phyloP scores from a whole-genome alignment of 192 early-diverging fungal species.

The Backusella sp. region DNA sequence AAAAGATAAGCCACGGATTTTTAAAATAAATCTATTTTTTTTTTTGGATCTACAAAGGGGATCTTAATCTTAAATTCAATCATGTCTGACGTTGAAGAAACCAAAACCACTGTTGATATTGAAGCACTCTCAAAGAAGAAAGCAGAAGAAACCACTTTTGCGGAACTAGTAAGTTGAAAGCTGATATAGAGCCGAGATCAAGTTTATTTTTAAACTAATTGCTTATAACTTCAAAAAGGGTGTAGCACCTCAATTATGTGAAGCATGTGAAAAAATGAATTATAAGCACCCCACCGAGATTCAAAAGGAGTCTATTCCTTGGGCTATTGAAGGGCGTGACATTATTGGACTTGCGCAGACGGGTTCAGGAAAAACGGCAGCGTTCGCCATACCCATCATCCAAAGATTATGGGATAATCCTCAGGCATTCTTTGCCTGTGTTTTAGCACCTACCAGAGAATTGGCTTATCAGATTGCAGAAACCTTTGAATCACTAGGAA shows the following conservation, averaged over 20 bases:
- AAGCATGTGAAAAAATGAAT: conserved; percentile 85
- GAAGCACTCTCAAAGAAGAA: conserved; percentile 25
- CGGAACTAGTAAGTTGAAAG: conserved; percentile 29
- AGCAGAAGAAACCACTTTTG: conserved; percentile 30
- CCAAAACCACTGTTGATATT: conserved; percentile 15
- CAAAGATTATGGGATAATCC: conserved; percentile 87
- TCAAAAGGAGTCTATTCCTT: conserved; percentile 88
- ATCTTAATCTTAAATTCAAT: background rate
- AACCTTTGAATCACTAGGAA: conserved; percentile 87
- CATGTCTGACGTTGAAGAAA: background rate
- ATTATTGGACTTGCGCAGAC: conserved; percentile 99
- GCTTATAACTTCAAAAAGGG: conserved; percentile 48
- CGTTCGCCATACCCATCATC: conserved; percentile 83
- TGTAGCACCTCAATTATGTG: conserved; percentile 83
- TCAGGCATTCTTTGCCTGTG: conserved; percentile 88
- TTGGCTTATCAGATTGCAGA: conserved; percentile 94
- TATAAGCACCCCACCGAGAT: conserved; percentile 91
- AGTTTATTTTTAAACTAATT: background rate
- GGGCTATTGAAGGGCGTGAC: conserved; percentile 87
- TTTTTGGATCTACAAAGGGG: background rate
- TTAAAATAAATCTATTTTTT: background rate
- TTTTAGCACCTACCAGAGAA: conserved; percentile 97
- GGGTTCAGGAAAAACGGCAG: conserved; percentile 87
- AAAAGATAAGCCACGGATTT: background rate
- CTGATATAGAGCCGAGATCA: background rate